Evolutionary conservation across 495 filamentous ascomycete genomes (phyloP), one percentile per base, ranked within the genome.

Genomic region (Aspergillus mulundensis): DNA sequence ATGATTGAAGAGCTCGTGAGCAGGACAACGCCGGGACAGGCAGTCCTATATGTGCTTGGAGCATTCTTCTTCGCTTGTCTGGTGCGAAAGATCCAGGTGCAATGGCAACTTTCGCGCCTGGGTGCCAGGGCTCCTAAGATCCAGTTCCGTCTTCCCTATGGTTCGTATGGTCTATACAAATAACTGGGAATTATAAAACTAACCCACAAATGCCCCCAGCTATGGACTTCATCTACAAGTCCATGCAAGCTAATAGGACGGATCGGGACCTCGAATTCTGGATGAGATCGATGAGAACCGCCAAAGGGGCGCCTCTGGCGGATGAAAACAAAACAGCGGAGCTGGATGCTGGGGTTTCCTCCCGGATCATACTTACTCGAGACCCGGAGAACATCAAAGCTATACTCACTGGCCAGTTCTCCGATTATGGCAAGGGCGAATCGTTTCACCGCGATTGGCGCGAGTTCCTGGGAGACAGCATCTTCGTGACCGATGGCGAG

Each of bases 401-500:
- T 7, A 69, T 96, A 8, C 79, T 97, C 7, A 89, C 93, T 0
- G 86, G 85, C 0, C 89, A 77, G 39, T 84, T 88, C 56, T 60
- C 66, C 19, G 84, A 89, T 67, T 88, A 84, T 61, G 87, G 88
- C 59, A 90, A 89, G 67, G 87, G 88, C 14, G 73, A 84, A 57
- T 58, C 71, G 2, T 91, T 90, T 70, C 87, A 90, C 62, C 54
- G 67, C 12, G 81, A 86, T 30, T 91, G 87, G 86, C 77, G 80
- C 51, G 78, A 81, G 24, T 91, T 93, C 62, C 72, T 93, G 7
- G 89, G 89, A 19, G 83, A 90, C 60, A 83, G 82, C 65, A 91
- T 93, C 74, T 93, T 95, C 69, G 78, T 80, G 16, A 91, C 85
- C 2, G 89, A 95, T 63, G 86, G 87, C 7, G 77, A 83, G 42